Evolutionary conservation across 441 rosid genomes (phyloP).

Genomic region (Gossypium aridum): DNA sequence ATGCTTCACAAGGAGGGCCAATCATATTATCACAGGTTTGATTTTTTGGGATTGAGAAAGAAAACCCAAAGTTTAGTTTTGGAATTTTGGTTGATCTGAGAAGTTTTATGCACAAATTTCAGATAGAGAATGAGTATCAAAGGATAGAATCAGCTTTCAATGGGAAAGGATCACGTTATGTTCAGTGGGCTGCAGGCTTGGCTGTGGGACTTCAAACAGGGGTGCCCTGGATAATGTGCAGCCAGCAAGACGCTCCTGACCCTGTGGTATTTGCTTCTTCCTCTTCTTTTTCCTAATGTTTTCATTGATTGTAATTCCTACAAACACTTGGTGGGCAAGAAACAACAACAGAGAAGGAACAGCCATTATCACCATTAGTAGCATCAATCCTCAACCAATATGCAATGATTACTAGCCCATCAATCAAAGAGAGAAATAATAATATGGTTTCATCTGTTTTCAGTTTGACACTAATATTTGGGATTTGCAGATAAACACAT

Average conservation of each 20-base stretch:
- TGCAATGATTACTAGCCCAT: background rate
- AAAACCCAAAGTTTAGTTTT: background rate
- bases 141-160: slow-evolving; percentile 46
- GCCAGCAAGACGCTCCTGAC: slow-evolving; percentile 81
- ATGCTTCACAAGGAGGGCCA: slow-evolving; percentile 90
- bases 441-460: too few species aligned
- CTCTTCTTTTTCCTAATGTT: background rate
- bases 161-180: slow-evolving; percentile 43
- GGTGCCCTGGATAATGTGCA: slow-evolving; percentile 94
- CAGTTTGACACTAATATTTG: background rate
- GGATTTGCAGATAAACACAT: slow-evolving; percentile 60
- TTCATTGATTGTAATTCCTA: background rate
- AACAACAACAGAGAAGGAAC: background rate
- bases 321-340: background rate
- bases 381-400: background rate
- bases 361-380: background rate
- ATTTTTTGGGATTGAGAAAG: background rate
- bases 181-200: slow-evolving; percentile 73
- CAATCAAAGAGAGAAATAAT: too few species aligned
- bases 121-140: slow-evolving; percentile 87
- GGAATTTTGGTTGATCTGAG: background rate
- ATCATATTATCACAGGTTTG: slow-evolving; percentile 74
- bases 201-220: slow-evolving; percentile 72
- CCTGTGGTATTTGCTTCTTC: slow-evolving; percentile 48
- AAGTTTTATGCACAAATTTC: background rate